Evolutionary conservation across 305 asterid species (phyloP).

Genomic region (Fraxinus platypoda): DNA sequence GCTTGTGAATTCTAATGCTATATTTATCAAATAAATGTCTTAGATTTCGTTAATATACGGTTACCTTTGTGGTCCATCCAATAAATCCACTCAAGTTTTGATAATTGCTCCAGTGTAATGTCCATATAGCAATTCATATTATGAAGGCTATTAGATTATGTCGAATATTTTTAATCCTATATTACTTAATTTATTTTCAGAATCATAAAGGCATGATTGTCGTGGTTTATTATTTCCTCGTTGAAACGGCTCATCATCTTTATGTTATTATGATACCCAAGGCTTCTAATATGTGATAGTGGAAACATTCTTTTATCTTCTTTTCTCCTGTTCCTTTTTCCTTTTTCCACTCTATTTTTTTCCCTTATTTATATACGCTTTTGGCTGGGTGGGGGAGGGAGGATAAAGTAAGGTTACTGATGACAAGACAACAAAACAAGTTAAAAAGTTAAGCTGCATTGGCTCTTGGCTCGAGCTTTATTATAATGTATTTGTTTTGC

Average conservation of each 20-base stretch:
- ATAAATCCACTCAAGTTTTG: not conserved
- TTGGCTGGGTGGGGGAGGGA: not conserved
- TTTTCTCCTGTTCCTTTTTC: not conserved
- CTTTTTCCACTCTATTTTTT: not conserved
- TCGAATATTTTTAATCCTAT: not conserved
- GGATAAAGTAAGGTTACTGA: not conserved
- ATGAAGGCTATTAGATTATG: not conserved
- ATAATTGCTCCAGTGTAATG: not conserved
- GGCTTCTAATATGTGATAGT: no score
- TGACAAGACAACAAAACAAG: not conserved
- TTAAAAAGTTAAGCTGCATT: not conserved
- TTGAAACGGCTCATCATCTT: not conserved
- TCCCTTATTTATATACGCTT: no score
- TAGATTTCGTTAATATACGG: not conserved
- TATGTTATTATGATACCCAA: not conserved
- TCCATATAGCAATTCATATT: not conserved
- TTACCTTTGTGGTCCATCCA: not conserved
- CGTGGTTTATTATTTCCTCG: not conserved
- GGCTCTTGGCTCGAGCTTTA: not conserved
- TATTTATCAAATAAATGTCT: not conserved
- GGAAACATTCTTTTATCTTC: not conserved
- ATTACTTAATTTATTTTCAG: not conserved
- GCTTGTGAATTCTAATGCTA: constrained; percentile 1
- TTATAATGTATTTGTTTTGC: not conserved
- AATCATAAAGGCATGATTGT: not conserved